A percentile compares a stretch with the other conserved stretches of the same genome.
Conservation (phyloP, 805 yeast species). For the Starmerella sirachaensis region DNA sequence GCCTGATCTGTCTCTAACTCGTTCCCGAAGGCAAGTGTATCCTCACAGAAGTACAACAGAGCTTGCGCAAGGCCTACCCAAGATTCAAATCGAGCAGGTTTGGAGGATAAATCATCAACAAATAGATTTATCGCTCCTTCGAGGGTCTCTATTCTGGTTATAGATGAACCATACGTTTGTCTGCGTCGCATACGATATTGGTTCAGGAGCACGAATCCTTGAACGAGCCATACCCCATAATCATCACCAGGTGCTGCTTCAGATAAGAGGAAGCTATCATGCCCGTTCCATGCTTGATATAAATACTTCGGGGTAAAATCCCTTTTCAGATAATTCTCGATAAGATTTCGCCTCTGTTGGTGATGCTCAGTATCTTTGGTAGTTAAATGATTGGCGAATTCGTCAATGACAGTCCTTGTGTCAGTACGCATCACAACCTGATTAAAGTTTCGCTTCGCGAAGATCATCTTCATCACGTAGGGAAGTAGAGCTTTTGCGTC, state of each 20-base stretch:
- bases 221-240: constrained; percentile 54
- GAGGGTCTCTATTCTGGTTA: constrained; percentile 65
- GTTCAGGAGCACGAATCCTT: constrained; percentile 58
- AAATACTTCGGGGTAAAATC: constrained; percentile 11
- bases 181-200: constrained; percentile 60
- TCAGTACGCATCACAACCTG: constrained; percentile 54
- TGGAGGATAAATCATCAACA: constrained; percentile 52
- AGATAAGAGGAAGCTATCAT: not conserved
- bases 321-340: constrained; percentile 12
- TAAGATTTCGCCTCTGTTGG: not conserved
- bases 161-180: constrained; percentile 41
- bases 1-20: constrained; percentile 7
- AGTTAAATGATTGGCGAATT: constrained; percentile 5
- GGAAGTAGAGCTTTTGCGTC: constrained; percentile 34
- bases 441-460: constrained; percentile 47
- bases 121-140: constrained; percentile 60
- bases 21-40: constrained; percentile 40
- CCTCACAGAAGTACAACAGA: constrained; percentile 68
- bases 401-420: constrained; percentile 54
- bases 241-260: constrained; percentile 31
- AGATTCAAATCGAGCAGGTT: constrained; percentile 60
- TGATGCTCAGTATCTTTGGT: not conserved
- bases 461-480: constrained; percentile 45
- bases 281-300: constrained; percentile 12
- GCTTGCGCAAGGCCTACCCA: constrained; percentile 81